These are phyloP conservation scores for Penicillium dipodomyicola DNA, from an alignment of 495 filamentous ascomycete species.

Conservation along the genomic window DNA sequence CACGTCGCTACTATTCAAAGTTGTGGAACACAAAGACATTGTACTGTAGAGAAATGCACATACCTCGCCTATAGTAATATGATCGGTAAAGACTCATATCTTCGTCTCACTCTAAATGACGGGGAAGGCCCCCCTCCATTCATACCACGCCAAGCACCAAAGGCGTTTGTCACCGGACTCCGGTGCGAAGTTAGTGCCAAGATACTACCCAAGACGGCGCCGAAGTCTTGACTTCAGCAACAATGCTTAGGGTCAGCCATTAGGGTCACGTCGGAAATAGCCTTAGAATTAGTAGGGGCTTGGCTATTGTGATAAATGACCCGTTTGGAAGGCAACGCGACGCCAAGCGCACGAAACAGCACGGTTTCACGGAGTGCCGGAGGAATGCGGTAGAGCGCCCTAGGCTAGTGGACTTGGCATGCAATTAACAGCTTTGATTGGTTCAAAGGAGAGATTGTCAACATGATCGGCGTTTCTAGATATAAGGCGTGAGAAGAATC, in stretches of 20 bases:
- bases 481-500: conserved; percentile 4
- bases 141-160: conserved; percentile 17
- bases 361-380: conserved; percentile 15
- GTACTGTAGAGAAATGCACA: not conserved
- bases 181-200: conserved; percentile 28
- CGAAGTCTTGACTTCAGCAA: conserved; percentile 13
- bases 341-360: conserved; percentile 9
- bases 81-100: not conserved
- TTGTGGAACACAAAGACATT: not conserved
- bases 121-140: not conserved
- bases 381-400: not conserved
- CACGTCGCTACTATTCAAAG: not conserved
- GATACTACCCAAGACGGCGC: conserved; percentile 26
- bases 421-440: not conserved
- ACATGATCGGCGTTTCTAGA: not conserved
- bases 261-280: not conserved
- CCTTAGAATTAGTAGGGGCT: not conserved
- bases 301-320: not conserved
- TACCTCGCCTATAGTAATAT: not conserved
- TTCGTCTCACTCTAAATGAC: not conserved
- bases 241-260: conserved; percentile 11
- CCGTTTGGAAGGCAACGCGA: not conserved
- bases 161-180: conserved; percentile 21
- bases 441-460: not conserved
- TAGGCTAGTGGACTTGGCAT: conserved; percentile 7